Evolutionary conservation across 2,329 filamentous ascomycete species (phyloP), one percentile per base, ranked within the genome.

Genomic region (Arthroderma sp.): DNA sequence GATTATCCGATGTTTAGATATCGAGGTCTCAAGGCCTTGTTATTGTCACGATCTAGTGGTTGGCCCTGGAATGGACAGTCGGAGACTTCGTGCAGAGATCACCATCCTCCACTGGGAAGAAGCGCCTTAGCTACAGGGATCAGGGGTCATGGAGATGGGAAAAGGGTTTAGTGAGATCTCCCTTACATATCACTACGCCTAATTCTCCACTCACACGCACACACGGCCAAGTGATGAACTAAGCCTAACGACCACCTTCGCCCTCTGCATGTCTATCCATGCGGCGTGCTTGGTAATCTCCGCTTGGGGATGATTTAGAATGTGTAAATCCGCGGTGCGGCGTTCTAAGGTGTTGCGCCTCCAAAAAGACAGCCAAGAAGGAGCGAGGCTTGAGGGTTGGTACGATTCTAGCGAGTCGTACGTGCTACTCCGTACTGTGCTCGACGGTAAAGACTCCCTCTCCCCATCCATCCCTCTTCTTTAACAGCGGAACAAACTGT

Each of bases 161-260:
- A 41, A 39, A 43, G 33, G 51, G 51, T 54, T 54, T 54, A 25
- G 53, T 38, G 23, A 43, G 53, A 55, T 55, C 53, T 55, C 37
- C 53, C 53, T 55, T 55, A 43, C 53, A 55, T 55, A 43, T 54
- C 13, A 37, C 31, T 23, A 54, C 35, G 25, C 23, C 35, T 21
- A 38, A 11, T 37, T 38, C 51, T 23, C 51, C 51, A 39, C 51
- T 31, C 17, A 38, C 51, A 23, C 31, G 25, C 35, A 37, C 17
- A 39, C 17, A 23, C 51, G 31, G 9, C 35, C 28, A 35, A 54
- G 35, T 54, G 33, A 54, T 15, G 31, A 39, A 21, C 51, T 21
- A 38, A 37, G 28, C 33, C 33, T 17, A 28, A 28, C 4, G 44
- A 17, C 44, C 2, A 17, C 11, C 44, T 49, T 31, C 15, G 15